A percentile compares a stretch with the other conserved stretches of the same genome.
Conservation (phyloP, 2,329 filamentous ascomycete genomes). For the Stemphylium lycopersici region DNA sequence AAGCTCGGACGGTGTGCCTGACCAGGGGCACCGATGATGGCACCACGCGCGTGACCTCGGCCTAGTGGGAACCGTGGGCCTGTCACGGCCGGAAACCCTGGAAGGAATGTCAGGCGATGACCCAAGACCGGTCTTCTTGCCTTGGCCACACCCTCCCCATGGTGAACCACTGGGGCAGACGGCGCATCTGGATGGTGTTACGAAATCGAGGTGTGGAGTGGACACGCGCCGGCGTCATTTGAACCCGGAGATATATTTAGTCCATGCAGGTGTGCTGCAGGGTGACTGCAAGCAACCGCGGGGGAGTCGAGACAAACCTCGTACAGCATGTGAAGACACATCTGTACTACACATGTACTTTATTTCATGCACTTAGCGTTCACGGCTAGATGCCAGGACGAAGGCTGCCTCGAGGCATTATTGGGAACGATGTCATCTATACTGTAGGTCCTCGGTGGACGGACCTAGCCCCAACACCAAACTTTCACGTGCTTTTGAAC, state of each 20-base stretch:
- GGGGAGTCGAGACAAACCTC: background rate
- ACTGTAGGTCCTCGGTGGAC: background rate
- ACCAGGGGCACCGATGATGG: conserved; percentile 15
- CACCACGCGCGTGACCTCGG: conserved; percentile 38
- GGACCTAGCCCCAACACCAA: background rate
- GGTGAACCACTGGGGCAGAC: conserved; percentile 15
- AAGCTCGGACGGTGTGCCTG: conserved; percentile 25
- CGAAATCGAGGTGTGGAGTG: conserved; percentile 12
- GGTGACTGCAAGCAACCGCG: conserved; percentile 1
- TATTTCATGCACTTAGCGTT: background rate
- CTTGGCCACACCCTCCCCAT: conserved; percentile 11
- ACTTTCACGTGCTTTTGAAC: background rate
- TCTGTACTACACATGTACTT: background rate
- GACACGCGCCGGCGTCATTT: conserved; percentile 27
- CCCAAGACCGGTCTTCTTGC: conserved; percentile 21
- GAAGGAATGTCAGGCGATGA: conserved; percentile 28
- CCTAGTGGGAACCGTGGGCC: conserved; percentile 2
- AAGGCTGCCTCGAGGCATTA: background rate
- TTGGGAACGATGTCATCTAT: no score
- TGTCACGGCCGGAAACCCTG: conserved; percentile 10
- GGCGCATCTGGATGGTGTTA: conserved; percentile 18
- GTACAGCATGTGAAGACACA: conserved; percentile 1
- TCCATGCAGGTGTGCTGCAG: conserved; percentile 4
- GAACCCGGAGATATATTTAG: background rate
- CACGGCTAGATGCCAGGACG: background rate